Base-by-base conservation (phyloP, 257 asterid genomes). In the Mitragyna speciosa region DNA sequence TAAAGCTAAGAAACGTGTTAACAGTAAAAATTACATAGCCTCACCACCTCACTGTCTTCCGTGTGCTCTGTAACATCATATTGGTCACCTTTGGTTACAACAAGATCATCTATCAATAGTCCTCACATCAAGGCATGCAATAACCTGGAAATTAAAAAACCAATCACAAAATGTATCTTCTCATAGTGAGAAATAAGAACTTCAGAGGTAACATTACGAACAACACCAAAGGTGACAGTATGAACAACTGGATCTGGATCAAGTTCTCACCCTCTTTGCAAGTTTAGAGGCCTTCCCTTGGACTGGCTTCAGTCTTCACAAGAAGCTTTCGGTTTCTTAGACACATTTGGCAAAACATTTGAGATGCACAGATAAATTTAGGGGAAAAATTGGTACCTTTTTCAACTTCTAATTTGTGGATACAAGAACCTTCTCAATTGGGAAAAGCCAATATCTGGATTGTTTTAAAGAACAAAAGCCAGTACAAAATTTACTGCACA, bases 111-210 rank as follows among this genome's bases (percentile, higher is more conserved):
- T 88, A 82, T 95, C 98, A 80, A 93, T 93, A 24, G 97, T 78
- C 87, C 99, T 92, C 83, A 95, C 99, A 87, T 95, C 99, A 89
- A 95, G 99, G 84, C 98, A 95, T 68, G 99, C 99, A 74, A 95
- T 95, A 77, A 95, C 97, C 99, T 95, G 92, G n/a, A 76, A 82
- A 70, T 83, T 39, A 31, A 76, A 47, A 83, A 70, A 84, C n/a
- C 30, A 79, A 65, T 66, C 36, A 83, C 59, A 48, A 49, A 47
- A 51, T 19, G 49, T 17, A 17, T 31, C 24, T 59, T 75, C 54
- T 64, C 30, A 47, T 69, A 6, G 10, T 22, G 6, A 43, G 16
- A 49, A 30, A 51, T 36, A 36, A 26, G 19, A 71, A 6, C n/a
- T 15, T n/a, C n/a, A n/a, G n/a, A n/a, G n/a, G n/a, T n/a, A n/a